Base-by-base conservation (phyloP, 192 early-diverging fungal genomes). In the Lobosporangium transversale region DNA sequence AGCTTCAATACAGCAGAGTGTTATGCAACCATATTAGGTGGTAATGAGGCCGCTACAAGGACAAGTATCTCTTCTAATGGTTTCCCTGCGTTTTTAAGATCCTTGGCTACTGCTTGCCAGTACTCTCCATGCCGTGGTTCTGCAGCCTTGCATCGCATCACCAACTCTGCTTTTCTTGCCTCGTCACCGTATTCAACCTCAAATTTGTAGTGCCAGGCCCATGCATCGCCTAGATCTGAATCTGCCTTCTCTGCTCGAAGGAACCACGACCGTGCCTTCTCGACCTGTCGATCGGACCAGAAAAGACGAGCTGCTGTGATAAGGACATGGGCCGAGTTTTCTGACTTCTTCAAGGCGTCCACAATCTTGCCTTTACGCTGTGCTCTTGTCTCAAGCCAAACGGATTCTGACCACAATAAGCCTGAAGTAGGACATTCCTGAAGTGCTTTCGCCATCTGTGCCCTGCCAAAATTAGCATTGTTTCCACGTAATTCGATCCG, bases 261-360 rank as follows among this genome's bases (percentile, higher is more conserved):
- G 66, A 98, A 97, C 98, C 98, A 99, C 31, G 84, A 87, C 21
- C 97, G 71, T 9, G 97, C 96, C 82, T 98, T 99, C 21, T 97
- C 98, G 4, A 91, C 69, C 61, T 97, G 96, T 21, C 94, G 83
- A 75, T 99, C 98, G 0, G 86, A 71, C 97, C 96, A 97, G 66
- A 99, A 98, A 40, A 98, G 70, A 9, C 96, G 79, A 1, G 97
- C 97, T 2, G 98, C 91, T 1, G 94, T 92, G 3, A 82, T 57
- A 6, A 96, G 80, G 2, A 99, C 88, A 14, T 85, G 58, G 1
- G 94, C 88, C 65, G 97, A 95, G 66, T 95, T 88, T 32, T 94
- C 97, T 14, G 92, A 94, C 60, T 93, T 89, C 73, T 95, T 95
- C 10, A 98, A 82, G 0, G 97, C 98, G 80, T 99, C 98, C 2